Conservation (phyloP, 1,139 yeast genomes). For the Blastobotrys buckinghamii region DNA sequence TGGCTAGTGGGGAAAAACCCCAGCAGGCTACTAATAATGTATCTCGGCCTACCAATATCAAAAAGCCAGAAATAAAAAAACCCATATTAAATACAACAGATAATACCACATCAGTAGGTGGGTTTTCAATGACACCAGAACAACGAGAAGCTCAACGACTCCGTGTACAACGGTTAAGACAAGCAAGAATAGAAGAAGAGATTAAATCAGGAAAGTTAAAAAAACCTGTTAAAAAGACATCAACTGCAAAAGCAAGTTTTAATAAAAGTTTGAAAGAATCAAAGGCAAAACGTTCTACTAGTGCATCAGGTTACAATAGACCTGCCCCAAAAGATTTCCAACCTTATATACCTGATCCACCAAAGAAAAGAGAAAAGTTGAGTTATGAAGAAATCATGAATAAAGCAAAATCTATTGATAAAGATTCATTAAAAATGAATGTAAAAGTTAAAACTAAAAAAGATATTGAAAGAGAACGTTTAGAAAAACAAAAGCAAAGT, state of each 20-base stretch:
- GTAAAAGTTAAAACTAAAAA: slow-evolving; percentile 26
- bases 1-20: slow-evolving; percentile 16
- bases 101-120: slow-evolving; percentile 1
- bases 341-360: slow-evolving; percentile 5
- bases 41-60: not conserved
- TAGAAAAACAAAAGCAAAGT: not conserved
- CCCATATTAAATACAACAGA: not conserved
- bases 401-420: slow-evolving; percentile 34
- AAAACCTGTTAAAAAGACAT: slow-evolving; percentile 8
- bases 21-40: not conserved
- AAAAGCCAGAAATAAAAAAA: not conserved
- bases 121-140: slow-evolving; percentile 18
- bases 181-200: slow-evolving; percentile 22
- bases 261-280: too few species aligned
- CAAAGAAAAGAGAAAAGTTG: slow-evolving; percentile 24
- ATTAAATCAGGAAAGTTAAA: slow-evolving; percentile 10
- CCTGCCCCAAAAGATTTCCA: not conserved
- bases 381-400: slow-evolving; percentile 36
- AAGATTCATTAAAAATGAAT: slow-evolving; percentile 33
- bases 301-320: not conserved
- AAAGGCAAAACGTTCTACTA: not conserved
- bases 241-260: slow-evolving; percentile 9
- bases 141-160: slow-evolving; percentile 25
- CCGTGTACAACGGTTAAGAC: slow-evolving; percentile 28
- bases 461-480: not conserved